phyloP scores from a whole-genome alignment of 345 rosid species.

The Populus davidiana region DNA sequence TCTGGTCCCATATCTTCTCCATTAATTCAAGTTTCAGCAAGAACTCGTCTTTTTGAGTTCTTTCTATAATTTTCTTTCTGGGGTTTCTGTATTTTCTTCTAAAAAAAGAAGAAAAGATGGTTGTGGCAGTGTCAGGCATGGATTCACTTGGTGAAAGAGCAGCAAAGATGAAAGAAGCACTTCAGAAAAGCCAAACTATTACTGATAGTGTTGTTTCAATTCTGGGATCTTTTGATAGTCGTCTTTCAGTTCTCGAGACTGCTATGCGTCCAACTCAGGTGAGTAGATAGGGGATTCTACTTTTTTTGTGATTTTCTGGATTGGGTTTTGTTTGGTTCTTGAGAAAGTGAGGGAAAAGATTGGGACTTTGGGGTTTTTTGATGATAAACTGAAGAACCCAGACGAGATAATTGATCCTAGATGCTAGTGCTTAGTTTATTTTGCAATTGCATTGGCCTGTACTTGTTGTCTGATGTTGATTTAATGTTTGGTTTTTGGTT shows the following conservation, averaged over 20 bases:
- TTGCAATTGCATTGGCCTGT: neutral
- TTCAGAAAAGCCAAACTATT: conserved; percentile 83
- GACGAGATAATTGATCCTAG: neutral
- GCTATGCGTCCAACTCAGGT: conserved; percentile 99
- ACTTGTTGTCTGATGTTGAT: conserved; percentile 17
- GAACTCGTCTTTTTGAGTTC: neutral
- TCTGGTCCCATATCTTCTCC: neutral
- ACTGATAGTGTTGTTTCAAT: conserved; percentile 82
- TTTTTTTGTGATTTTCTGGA: neutral
- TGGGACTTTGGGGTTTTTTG: conserved; percentile 3
- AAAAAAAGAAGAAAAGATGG: conserved; percentile 18
- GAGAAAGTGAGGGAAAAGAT: neutral
- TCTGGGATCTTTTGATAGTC: conserved; percentile 95
- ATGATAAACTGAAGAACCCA: neutral
- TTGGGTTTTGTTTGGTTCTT: neutral
- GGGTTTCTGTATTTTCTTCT: neutral
- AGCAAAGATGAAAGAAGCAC: conserved; percentile 68
- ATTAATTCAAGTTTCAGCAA: neutral
- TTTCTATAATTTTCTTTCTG: neutral
- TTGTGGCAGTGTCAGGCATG: conserved; percentile 44
- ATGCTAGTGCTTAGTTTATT: neutral
- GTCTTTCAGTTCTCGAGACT: conserved; percentile 95
- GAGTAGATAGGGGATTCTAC: neutral
- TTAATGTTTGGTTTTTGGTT: neutral
- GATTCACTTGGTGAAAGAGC: conserved; percentile 81